Base-by-base conservation (phyloP, 176 grass and related monocot species). In the Bothriochloa decipiens region DNA sequence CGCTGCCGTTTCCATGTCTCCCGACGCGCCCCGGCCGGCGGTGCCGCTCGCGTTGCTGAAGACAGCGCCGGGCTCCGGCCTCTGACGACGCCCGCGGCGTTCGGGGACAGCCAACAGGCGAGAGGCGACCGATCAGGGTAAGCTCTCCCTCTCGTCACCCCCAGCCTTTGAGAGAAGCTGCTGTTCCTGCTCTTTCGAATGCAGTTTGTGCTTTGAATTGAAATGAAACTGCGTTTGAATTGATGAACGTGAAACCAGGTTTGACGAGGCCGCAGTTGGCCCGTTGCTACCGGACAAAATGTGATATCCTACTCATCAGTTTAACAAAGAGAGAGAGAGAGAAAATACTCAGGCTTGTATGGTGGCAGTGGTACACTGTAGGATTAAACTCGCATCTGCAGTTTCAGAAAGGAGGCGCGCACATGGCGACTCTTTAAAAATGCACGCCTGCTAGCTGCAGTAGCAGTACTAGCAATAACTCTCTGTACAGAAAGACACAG, bases 341-440 rank as follows among this genome's bases (percentile, higher is more conserved):
- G 2, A 32, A 32, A 32, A 32, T 32, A 32, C 29, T 32, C 29
- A 32, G 29, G 29, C 29, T 2, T 32, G 29, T 32, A 33, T 46
- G 60, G 41, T 49, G 61, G 74, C 10, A 76, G 47, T 52, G 25
- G 37, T 52, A 52, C 6, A 39, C 29, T 39, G 36, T 50, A 81
- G 27, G 8, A 52, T 28, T 67, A 47, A 47, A 18, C 16, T 49
- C 27, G 63, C 62, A 33, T 15, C 27, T 36, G 62, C 11, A 16
- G 46, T 52, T 50, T 53, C 42, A 47, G 70, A 57, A 50, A 12
- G 8, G 60, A 42, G 42, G 45, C 41, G 10, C 18, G 63, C 78
- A 80, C 78, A 80, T 80, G 78, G 77, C 50, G 11, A 20, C 63
- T 39, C 63, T 70, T 81, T 49, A 49, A 8, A 8, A 63, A 46